These are phyloP conservation scores for Trichoderma asperellum DNA, from an alignment of 2,329 filamentous ascomycete genomes.

Conservation along the genomic window DNA sequence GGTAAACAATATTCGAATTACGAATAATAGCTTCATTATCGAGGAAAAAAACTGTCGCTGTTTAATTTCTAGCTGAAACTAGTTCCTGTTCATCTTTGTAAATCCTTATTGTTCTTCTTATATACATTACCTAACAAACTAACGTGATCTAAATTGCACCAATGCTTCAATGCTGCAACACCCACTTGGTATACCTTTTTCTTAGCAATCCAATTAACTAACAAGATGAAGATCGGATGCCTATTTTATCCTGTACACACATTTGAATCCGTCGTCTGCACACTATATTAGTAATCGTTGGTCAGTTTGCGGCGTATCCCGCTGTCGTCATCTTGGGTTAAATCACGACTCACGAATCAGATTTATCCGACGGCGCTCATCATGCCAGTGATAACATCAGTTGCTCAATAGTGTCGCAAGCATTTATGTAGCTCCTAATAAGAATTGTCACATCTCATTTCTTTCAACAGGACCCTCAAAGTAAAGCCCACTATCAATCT, in stretches of 20 bases:
- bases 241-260: background rate
- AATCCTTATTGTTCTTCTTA: background rate
- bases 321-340: constrained; percentile 22
- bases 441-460: background rate
- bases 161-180: background rate
- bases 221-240: background rate
- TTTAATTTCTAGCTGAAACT: background rate
- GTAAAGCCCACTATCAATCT: background rate
- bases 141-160: background rate
- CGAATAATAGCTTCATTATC: too few species aligned
- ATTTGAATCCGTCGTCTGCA: background rate
- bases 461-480: background rate
- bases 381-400: background rate
- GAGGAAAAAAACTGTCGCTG: background rate
- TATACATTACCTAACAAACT: too few species aligned
- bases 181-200: background rate
- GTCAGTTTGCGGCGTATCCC: constrained; percentile 1
- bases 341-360: constrained; percentile 24
- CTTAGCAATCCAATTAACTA: background rate
- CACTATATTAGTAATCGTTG: constrained; percentile 4
- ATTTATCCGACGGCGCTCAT: constrained; percentile 8
- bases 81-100: background rate
- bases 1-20: too few species aligned
- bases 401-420: background rate
- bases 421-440: background rate